Evolutionary conservation across 441 rosid genomes (phyloP), one percentile per base, ranked within the genome.

Genomic region (Gossypium trilobum): DNA sequence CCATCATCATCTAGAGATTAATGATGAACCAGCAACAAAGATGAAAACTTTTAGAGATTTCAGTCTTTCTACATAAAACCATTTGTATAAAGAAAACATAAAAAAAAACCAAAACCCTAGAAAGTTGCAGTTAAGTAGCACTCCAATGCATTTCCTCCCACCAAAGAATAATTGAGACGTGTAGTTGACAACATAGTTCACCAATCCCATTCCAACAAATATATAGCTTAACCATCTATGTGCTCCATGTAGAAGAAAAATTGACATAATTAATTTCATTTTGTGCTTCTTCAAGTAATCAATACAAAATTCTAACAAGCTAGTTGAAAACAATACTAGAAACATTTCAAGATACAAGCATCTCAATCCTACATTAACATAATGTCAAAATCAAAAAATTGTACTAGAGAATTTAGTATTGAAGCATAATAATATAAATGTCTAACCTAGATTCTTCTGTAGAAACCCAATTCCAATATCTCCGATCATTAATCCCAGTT

Each of bases 381-480:
- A 16, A 29, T 60, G 44, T 22, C 48, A 68, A 75, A 16, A 55
- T 31, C 36, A 72, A 79, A 13, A 55, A 33, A 61, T 56, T 39
- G 55, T 25, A 50, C 59, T 10, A 29, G 9, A 1, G 22, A 17
- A 0, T 62, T 33, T 23, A 48, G 65, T 55, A 16, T 16, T 39
- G 3, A 70, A 51, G 60, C 14, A 10, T 10, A 22, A 73, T 36
- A 17, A 1, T 57, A 71, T 6, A 6, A 42, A 8, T 22, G 70
- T 31, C 78, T 33, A 69, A 93, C 98, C 97, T 91, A 66, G 98
- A 93, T 80, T 93, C 98, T 83, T 88, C 96, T 2, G 96, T 91
- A 2, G 92, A 83, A 70, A 88, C 69, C 97, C 95, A 93, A 76
- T 82, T 93, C 98, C 98, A 93, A 72, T 93, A 91, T 82, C 97